Percentiles rank a stretch among this genome's conserved stretches.
Conservation (phyloP, 2,329 filamentous ascomycete species). For the Fusarium fujikuroi region DNA sequence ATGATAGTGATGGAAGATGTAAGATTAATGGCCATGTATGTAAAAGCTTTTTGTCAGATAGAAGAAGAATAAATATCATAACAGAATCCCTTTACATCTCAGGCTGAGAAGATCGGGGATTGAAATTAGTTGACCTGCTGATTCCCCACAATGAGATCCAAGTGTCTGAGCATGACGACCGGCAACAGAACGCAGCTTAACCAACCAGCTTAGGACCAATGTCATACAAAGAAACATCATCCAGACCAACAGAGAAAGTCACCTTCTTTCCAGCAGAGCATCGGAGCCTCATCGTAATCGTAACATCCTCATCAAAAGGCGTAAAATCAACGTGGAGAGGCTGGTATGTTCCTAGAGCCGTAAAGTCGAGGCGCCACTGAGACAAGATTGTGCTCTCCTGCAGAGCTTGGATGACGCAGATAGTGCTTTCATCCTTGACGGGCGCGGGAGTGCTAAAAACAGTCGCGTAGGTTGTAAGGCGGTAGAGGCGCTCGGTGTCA, state of each 20-base stretch:
- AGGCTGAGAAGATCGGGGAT: accelerated
- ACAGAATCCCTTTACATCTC: accelerated
- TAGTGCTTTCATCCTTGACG: accelerated
- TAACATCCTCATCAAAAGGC: background rate
- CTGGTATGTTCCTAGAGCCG: background rate
- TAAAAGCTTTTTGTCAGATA: accelerated
- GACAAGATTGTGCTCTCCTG: accelerated
- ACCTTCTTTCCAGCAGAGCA: background rate
- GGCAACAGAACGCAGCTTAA: accelerated
- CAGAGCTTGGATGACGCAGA: background rate
- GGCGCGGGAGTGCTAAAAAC: background rate
- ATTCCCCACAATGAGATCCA: accelerated
- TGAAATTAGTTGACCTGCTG: accelerated
- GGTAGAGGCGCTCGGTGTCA: background rate
- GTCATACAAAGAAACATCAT: background rate
- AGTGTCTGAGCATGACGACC: accelerated
- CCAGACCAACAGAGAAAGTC: background rate
- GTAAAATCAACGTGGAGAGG: accelerated
- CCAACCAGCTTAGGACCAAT: background rate
- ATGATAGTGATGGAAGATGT: background rate
- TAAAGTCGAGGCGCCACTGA: background rate
- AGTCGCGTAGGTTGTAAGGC: background rate
- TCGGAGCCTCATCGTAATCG: background rate
- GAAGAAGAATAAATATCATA: background rate
- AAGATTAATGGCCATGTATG: background rate